Percentiles rank a stretch among this genome's conserved stretches.
These are phyloP conservation scores for Vitis hybrid DNA, from an alignment of 177 flowering plant species.

Conservation along the genomic window DNA sequence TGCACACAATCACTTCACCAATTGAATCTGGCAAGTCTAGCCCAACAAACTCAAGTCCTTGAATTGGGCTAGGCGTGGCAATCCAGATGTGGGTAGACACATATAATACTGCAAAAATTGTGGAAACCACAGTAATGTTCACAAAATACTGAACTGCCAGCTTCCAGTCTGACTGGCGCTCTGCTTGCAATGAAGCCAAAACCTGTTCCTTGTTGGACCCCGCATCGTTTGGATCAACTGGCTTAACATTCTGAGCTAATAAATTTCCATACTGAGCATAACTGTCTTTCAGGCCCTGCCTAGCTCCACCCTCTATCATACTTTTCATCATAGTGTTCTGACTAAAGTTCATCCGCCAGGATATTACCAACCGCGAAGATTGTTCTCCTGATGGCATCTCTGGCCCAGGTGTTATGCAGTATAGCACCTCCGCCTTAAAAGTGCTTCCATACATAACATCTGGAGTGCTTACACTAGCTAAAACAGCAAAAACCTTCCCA, in stretches of 20 bases:
- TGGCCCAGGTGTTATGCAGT: constrained; percentile 79
- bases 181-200: constrained; percentile 77
- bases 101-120: constrained; percentile 62
- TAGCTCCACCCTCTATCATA: constrained; percentile 89
- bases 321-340: constrained; percentile 97
- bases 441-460: constrained; percentile 81
- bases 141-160: constrained; percentile 74
- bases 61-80: constrained; percentile 55
- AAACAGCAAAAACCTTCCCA: constrained; percentile 71
- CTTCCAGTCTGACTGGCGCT: constrained; percentile 75
- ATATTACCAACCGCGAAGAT: constrained; percentile 67
- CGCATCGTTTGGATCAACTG: constrained; percentile 56
- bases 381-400: constrained; percentile 75
- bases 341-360: constrained; percentile 87
- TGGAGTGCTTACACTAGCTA: constrained; percentile 73
- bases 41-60: constrained; percentile 94
- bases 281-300: constrained; percentile 81
- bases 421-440: constrained; percentile 69
- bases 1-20: constrained; percentile 83
- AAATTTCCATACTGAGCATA: constrained; percentile 52
- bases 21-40: constrained; percentile 95
- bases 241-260: constrained; percentile 54
- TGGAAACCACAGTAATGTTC: constrained; percentile 72
- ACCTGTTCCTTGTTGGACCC: constrained; percentile 70
- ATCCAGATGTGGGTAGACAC: constrained; percentile 66